These are phyloP conservation scores for Wolfiporia cocos DNA, from an alignment of 1,284 basidiomycete genomes.

Conservation along the genomic window DNA sequence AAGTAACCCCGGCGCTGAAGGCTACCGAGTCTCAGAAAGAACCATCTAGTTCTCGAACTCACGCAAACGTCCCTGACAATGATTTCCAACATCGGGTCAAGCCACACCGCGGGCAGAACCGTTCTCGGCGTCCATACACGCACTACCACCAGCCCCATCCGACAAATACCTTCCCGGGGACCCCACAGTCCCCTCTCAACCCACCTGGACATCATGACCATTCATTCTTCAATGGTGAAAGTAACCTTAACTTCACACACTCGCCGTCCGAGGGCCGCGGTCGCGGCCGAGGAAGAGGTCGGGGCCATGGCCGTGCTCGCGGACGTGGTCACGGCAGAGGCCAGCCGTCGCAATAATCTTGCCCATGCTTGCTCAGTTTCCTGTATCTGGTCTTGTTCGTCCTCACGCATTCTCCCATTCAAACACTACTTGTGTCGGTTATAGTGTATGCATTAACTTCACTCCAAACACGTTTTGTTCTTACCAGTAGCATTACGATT, in stretches of 20 bases:
- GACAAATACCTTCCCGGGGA: not conserved
- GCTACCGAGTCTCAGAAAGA: not conserved
- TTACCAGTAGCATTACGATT: too few relatives aligned
- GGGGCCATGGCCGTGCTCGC: conserved; percentile 29
- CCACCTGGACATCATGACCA: too few relatives aligned
- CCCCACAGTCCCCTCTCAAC: too few relatives aligned
- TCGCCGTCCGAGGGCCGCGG: not conserved
- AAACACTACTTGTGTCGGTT: too few relatives aligned
- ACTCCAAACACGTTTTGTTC: too few relatives aligned
- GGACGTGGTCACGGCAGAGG: conserved; percentile 33
- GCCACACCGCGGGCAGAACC: not conserved
- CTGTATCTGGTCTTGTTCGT: too few relatives aligned
- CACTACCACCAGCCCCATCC: not conserved
- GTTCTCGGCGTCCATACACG: conserved; percentile 1
- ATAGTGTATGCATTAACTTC: too few relatives aligned
- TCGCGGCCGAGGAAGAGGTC: conserved; percentile 12
- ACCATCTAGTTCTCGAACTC: not conserved
- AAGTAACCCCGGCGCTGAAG: too few relatives aligned
- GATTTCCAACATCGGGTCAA: not conserved
- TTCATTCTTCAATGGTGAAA: too few relatives aligned
- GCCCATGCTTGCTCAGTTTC: too few relatives aligned
- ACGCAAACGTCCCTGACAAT: not conserved
- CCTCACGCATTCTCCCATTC: too few relatives aligned
- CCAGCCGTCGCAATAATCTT: not conserved
- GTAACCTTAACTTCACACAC: too few relatives aligned